phyloP scores from a whole-genome alignment of 2,329 filamentous ascomycete species.

The Fusarium sp. region DNA sequence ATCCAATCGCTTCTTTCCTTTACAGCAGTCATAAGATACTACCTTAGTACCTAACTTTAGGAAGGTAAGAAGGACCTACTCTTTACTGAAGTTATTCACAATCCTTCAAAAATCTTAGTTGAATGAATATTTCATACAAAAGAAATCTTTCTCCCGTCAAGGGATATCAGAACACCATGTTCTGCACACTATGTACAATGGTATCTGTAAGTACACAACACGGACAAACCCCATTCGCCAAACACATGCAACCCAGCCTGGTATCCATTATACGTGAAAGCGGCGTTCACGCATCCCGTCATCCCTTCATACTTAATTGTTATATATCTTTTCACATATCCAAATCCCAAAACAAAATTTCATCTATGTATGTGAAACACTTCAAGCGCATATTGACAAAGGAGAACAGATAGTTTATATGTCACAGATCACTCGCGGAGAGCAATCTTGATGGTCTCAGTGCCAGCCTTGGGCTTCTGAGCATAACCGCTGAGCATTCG shows the following conservation, averaged over 20 bases:
- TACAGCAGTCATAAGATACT: neutral
- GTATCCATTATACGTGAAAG: constrained; percentile 32
- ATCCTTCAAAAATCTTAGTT: neutral
- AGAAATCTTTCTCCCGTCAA: constrained; percentile 27
- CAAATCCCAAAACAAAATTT: constrained; percentile 13
- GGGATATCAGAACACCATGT: constrained; percentile 26
- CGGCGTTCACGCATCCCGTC: constrained; percentile 39
- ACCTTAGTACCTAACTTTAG: neutral
- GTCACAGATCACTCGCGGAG: constrained; percentile 43
- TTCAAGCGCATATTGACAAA: constrained; percentile 40
- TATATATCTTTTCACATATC: constrained; percentile 23
- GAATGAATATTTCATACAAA: neutral
- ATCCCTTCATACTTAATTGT: constrained; percentile 33
- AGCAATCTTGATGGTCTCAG: constrained; percentile 56
- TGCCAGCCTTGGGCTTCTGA: constrained; percentile 65
- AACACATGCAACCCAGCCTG: constrained; percentile 22
- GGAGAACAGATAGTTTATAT: constrained; percentile 30
- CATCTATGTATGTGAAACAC: constrained; percentile 31
- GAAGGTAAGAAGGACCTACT: neutral
- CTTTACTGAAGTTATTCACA: neutral
- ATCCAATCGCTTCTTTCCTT: constrained; percentile 8
- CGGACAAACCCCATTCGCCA: constrained; percentile 46
- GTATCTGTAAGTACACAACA: constrained; percentile 41
- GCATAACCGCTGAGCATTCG: constrained; percentile 73
- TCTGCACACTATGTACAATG: constrained; percentile 41